Conservation (phyloP, 345 rosid species). For the Dovyalis caffra region DNA sequence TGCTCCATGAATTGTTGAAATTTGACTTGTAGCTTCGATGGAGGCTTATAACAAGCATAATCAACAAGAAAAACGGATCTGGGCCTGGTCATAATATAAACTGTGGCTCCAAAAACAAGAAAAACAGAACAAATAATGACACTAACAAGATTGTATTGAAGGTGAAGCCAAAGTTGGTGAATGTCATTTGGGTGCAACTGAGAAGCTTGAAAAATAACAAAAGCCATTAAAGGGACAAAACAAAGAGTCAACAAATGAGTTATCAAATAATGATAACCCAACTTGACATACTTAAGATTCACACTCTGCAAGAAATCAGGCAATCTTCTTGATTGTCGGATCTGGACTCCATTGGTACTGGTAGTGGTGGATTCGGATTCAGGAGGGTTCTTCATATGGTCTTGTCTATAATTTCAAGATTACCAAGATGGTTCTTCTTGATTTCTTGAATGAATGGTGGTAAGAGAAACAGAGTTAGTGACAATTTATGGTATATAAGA, state of each 20-base stretch:
- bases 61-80: constrained; percentile 75
- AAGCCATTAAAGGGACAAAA: constrained; percentile 67
- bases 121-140: constrained; percentile 61
- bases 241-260: constrained; percentile 68
- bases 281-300: constrained; percentile 78
- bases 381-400: background rate
- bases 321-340: constrained; percentile 54
- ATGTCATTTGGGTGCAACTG: constrained; percentile 61
- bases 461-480: background rate
- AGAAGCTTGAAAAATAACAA: constrained; percentile 49
- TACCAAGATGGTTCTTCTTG: background rate
- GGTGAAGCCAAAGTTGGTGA: constrained; percentile 76
- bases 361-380: background rate
- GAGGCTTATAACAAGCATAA: constrained; percentile 77
- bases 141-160: constrained; percentile 71
- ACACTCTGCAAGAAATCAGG: constrained; percentile 91
- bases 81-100: constrained; percentile 79
- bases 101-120: constrained; percentile 65
- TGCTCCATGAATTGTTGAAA: constrained; percentile 74
- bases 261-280: constrained; percentile 81
- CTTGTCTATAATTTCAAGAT: background rate
- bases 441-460: background rate
- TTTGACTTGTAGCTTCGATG: constrained; percentile 49
- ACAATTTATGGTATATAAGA: background rate
- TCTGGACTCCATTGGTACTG: constrained; percentile 47